Evolutionary conservation across 352 stramenopile species (phyloP).

Genomic region (Halophytophthora batemanensis): DNA sequence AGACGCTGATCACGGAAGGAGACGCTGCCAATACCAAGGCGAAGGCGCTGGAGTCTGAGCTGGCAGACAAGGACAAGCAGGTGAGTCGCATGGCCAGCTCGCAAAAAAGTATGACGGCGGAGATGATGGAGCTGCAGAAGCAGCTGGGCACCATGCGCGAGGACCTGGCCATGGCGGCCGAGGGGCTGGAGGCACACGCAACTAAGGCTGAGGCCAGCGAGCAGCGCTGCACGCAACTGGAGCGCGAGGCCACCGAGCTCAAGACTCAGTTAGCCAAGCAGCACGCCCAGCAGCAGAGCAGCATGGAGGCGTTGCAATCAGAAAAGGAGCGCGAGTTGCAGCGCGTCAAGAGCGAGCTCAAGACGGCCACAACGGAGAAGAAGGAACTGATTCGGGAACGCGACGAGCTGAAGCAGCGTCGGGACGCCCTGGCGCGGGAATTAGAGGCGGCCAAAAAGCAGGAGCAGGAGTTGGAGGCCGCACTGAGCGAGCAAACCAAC

Average conservation of each 20-base stretch:
- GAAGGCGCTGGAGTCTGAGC: slow-evolving; percentile 31
- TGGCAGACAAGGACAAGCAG: slow-evolving; percentile 68
- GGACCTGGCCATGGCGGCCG: slow-evolving; percentile 66
- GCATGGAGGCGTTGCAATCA: slow-evolving; percentile 57
- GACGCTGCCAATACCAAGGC: slow-evolving; percentile 40
- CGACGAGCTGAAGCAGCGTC: slow-evolving; percentile 27
- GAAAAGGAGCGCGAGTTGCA: slow-evolving; percentile 62
- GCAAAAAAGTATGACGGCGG: slow-evolving; percentile 53
- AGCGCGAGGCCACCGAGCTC: slow-evolving; percentile 47
- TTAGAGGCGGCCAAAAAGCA: slow-evolving; percentile 36
- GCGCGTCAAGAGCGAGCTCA: slow-evolving; percentile 38
- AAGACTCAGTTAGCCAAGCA: slow-evolving; percentile 48
- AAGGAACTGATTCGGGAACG: slow-evolving; percentile 30
- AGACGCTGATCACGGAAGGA: slow-evolving; percentile 58
- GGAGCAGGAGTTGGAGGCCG: slow-evolving; percentile 40
- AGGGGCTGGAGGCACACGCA: slow-evolving; percentile 65
- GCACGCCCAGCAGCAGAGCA: slow-evolving; percentile 54
- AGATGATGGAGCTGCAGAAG: slow-evolving; percentile 61
- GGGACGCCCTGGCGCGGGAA: slow-evolving; percentile 29
- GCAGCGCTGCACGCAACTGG: slow-evolving; percentile 40
- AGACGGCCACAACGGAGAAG: slow-evolving; percentile 21
- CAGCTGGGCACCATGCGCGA: slow-evolving; percentile 56
- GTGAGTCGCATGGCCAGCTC: slow-evolving; percentile 60
- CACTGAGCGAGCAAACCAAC: slow-evolving; percentile 49
- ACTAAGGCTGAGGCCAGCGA: slow-evolving; percentile 56